Evolutionary conservation across 768 basidiomycete species (phyloP), one percentile per base, ranked within the genome.

Genomic region (Russula lepida): DNA sequence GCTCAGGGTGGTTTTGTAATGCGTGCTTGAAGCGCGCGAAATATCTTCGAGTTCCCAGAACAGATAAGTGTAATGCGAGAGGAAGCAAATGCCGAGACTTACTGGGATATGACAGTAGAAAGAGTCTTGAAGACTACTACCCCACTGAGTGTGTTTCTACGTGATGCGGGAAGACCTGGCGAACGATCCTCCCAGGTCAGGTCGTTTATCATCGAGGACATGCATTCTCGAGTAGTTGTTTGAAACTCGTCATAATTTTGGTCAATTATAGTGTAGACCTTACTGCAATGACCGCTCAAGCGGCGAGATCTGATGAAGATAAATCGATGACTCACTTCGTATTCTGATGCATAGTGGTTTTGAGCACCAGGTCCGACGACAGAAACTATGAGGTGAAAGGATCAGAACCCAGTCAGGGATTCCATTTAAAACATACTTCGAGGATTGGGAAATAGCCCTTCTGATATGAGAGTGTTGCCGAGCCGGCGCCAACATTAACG

Each of bases 1-100:
- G 69, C 27, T 72, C 69, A 0, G 82, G 82, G 59, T 82, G 75
- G 27, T 71, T 76, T 2, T 74, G 71, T 11, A 80, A 70, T 0
- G 79, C 78, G 47, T 81, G 78, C 69, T 84, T 84, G 72, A 85
- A 86, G 3, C 84, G 82, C 5, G 75, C 75, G 7, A 86, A 66
- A 54, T 75, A 82, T 63, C 85, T 86, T 54, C 33, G 1, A 44
- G 43, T 44, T 44, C n/a, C 43, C 27, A 17, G 37, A 41, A 21
- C 0, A 54, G 11, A 41, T 28, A 41, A 54, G 30, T 23, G 23
- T 54, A 9, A 44, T 2, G 13, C 4, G 11, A 52, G 32, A n/a
- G 2, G 17, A 1, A 11, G 5, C 2, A 3, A 3, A 49, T 4
- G 8, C 32, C 33, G n/a, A 46, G 6, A 19, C 68, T n/a, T 55